Evolutionary conservation across 768 basidiomycete species (phyloP), one percentile per base, ranked within the genome.

Genomic region (Tylopilus sp.): DNA sequence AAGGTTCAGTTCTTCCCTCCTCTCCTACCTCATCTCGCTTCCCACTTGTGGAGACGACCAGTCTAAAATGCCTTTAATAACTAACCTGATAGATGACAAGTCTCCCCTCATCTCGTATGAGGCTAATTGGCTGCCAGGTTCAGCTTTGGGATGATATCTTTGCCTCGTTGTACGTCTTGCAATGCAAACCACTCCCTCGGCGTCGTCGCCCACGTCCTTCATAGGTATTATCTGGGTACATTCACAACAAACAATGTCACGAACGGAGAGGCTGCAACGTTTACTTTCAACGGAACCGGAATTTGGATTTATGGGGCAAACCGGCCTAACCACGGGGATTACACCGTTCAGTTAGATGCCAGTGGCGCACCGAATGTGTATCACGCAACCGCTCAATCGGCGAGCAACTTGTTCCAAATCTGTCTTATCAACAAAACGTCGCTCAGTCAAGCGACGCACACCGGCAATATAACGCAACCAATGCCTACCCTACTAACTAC

Each of bases 281-380:
- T 81, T 56, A 51, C 58, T 22, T 81, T 81, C 68, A 76, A 76
- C 39, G 81, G 80, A 15, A 78, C 73, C 11, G 73, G 69, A 4
- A 59, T 82, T n/a, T 71, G 73, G 65, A 61, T 82, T 12, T 81
- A 72, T 50, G 81, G 81, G 8, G 73, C 78, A 2, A 76, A 77
- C 47, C 70, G 79, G 22, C 38, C 50, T 6, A 78, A 78, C 47
- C 77, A 80, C 56, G 79, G 80, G 26, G 9, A 26, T 26, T 26
- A 26, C 9, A 26, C 26, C 26, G 9, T 26, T 26, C 26, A 26
- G 9, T 26, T 26, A 26, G 26, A 26, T 9, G n/a, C n/a, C n/a
- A n/a, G n/a, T n/a, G 26, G 26, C 26, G 26, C 26, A 26, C 9
- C 26, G 6, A 26, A 26, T 26, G 26, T 26, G 5, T 26, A 6